phyloP scores from a whole-genome alignment of 2,329 filamentous ascomycete genomes.

The Colletotrichum melonis region DNA sequence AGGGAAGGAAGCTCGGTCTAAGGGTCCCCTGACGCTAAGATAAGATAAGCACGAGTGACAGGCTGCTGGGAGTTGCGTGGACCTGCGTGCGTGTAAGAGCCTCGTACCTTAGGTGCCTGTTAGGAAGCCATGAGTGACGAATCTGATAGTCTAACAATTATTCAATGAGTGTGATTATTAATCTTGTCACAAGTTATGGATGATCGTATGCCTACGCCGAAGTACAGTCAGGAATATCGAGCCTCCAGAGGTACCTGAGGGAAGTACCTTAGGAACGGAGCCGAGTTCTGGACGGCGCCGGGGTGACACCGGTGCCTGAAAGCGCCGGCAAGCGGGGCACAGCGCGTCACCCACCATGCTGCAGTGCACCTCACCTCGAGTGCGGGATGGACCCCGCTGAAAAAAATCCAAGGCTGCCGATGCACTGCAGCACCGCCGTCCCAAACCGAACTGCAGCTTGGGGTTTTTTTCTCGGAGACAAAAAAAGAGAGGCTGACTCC shows the following conservation, averaged over 20 bases:
- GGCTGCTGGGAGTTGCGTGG: background rate
- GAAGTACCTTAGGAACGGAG: background rate
- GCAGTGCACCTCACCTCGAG: background rate
- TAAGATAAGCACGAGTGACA: conserved; percentile 13
- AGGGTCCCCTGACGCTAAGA: conserved; percentile 30
- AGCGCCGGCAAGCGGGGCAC: background rate
- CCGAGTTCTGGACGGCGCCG: no score
- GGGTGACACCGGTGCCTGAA: background rate
- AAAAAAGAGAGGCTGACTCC: background rate
- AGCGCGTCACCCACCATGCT: conserved; percentile 1
- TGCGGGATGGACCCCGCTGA: conserved; percentile 20
- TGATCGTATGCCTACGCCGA: no score
- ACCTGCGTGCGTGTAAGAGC: background rate
- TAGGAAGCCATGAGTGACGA: background rate
- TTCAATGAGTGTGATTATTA: no score
- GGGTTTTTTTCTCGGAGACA: background rate
- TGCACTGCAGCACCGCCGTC: background rate
- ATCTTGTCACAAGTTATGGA: no score
- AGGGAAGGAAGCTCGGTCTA: conserved; percentile 1
- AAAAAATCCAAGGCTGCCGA: background rate
- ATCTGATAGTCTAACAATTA: no score
- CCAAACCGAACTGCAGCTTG: background rate
- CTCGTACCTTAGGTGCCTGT: background rate
- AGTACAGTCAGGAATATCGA: no score
- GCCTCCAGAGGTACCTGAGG: no score